Evolutionary conservation across 495 filamentous ascomycete genomes (phyloP).

Genomic region (Aspergillus ellipticus): DNA sequence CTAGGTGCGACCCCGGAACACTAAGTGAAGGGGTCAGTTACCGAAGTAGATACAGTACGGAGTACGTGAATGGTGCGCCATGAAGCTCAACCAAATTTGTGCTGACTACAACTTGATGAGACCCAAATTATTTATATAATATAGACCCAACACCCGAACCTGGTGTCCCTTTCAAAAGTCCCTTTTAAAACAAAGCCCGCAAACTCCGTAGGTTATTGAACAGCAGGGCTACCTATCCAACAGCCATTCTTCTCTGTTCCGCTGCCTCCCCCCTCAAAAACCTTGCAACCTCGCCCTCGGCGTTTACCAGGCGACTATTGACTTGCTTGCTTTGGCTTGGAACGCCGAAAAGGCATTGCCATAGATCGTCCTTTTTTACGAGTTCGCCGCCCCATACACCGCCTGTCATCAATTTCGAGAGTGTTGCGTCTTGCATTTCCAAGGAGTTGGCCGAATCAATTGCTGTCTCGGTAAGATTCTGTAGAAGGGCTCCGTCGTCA

Average conservation of each 20-base stretch:
- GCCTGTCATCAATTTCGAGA: conserved; percentile 65
- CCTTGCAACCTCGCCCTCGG: conserved; percentile 39
- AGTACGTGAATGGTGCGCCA: too few relatives aligned
- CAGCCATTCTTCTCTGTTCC: conserved; percentile 31
- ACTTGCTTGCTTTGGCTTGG: conserved; percentile 23
- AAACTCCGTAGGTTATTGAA: too few relatives aligned
- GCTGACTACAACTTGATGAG: too few relatives aligned
- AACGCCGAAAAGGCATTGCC: conserved; percentile 80
- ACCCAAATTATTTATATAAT: too few relatives aligned
- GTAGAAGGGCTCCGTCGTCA: conserved; percentile 20
- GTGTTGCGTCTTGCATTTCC: conserved; percentile 67
- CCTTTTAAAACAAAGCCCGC: too few relatives aligned
- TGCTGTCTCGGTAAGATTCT: conserved; percentile 48
- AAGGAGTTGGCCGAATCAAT: conserved; percentile 79
- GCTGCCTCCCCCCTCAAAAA: conserved; percentile 48
- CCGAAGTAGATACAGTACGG: too few relatives aligned
- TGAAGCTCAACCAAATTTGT: too few relatives aligned
- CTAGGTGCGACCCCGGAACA: too few relatives aligned
- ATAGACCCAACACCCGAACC: too few relatives aligned
- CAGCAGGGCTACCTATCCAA: not conserved
- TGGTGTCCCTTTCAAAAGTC: too few relatives aligned
- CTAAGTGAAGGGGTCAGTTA: too few relatives aligned
- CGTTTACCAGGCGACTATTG: conserved; percentile 18
- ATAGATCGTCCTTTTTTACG: conserved; percentile 76
- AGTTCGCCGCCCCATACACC: conserved; percentile 72